These are phyloP conservation scores for Ceratocystis colombiana DNA, from an alignment of 2,329 filamentous ascomycete species.

Conservation along the genomic window DNA sequence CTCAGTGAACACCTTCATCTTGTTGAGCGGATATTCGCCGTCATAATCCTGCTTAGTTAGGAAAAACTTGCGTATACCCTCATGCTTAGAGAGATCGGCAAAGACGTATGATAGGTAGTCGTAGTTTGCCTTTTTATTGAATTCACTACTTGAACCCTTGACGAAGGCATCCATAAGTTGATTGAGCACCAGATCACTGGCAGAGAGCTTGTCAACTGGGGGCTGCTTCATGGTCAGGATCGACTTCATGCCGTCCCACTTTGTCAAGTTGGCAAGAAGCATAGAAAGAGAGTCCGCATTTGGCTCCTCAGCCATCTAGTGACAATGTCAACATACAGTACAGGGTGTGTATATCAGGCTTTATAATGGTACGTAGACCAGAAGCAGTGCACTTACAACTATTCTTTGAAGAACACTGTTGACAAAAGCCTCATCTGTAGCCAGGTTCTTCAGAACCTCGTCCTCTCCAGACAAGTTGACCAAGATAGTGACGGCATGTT, in stretches of 20 bases:
- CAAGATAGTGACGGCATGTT: slow-evolving; percentile 82
- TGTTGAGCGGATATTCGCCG: slow-evolving; percentile 74
- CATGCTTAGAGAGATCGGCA: slow-evolving; percentile 78
- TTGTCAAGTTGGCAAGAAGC: slow-evolving; percentile 85
- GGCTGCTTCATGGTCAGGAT: slow-evolving; percentile 59
- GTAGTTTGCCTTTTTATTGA: slow-evolving; percentile 77
- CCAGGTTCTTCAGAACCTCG: slow-evolving; percentile 62
- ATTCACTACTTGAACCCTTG: slow-evolving; percentile 69
- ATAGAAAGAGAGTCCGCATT: slow-evolving; percentile 81
- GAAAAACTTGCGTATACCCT: slow-evolving; percentile 65
- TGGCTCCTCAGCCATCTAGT: slow-evolving; percentile 58
- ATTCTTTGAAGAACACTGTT: slow-evolving; percentile 62
- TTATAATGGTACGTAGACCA: too few relatives aligned
- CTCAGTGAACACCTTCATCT: slow-evolving; percentile 90
- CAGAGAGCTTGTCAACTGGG: slow-evolving; percentile 58
- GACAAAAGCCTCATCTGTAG: slow-evolving; percentile 70
- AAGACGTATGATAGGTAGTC: slow-evolving; percentile 94
- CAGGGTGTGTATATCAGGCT: too few relatives aligned
- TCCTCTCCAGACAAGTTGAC: slow-evolving; percentile 72
- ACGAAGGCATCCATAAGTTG: slow-evolving; percentile 95
- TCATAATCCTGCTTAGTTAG: slow-evolving; percentile 66
- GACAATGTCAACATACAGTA: background rate
- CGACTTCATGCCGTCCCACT: slow-evolving; percentile 61
- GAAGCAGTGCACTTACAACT: slow-evolving; percentile 46
- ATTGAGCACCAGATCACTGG: slow-evolving; percentile 66